phyloP scores from a whole-genome alignment of 306 rosid genomes.

The Begonia peltatifolia region DNA sequence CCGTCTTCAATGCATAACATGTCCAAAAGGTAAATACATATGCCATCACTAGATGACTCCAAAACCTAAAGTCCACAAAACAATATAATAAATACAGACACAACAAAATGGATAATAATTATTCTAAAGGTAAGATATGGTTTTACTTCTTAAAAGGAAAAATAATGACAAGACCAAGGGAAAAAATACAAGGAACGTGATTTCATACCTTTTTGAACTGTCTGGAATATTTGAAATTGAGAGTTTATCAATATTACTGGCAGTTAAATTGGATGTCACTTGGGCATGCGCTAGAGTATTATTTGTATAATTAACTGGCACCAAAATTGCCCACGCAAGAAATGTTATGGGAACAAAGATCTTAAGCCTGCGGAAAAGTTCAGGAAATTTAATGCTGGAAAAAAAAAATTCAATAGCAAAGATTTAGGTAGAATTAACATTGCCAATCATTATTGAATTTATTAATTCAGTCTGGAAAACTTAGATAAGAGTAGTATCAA shows the following conservation, averaged over 20 bases:
- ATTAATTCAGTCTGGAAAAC: no score
- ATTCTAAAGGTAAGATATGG: no score
- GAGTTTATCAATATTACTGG: constrained; percentile 76
- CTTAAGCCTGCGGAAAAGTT: constrained; percentile 51
- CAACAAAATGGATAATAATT: no score
- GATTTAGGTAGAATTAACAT: no score
- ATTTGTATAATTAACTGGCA: constrained; percentile 71
- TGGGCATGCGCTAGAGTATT: constrained; percentile 11
- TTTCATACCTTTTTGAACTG: constrained; percentile 47
- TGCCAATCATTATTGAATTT: no score
- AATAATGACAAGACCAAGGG: not conserved
- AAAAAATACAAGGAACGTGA: constrained; percentile 5
- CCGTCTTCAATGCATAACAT: constrained; percentile 59
- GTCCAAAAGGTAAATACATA: constrained; percentile 84
- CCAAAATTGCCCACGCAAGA: constrained; percentile 69
- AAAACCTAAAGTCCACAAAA: constrained; percentile 36
- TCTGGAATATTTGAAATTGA: constrained; percentile 55
- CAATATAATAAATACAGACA: not conserved
- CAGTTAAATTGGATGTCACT: constrained; percentile 32
- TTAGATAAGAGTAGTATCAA: no score
- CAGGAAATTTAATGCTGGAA: no score
- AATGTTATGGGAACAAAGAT: constrained; percentile 83
- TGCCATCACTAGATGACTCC: constrained; percentile 71
- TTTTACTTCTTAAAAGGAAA: not conserved
- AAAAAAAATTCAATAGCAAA: not conserved